Evolutionary conservation across 2,329 filamentous ascomycete species (phyloP), one percentile per base, ranked within the genome.

Genomic region (Ophiosphaerella korrae): DNA sequence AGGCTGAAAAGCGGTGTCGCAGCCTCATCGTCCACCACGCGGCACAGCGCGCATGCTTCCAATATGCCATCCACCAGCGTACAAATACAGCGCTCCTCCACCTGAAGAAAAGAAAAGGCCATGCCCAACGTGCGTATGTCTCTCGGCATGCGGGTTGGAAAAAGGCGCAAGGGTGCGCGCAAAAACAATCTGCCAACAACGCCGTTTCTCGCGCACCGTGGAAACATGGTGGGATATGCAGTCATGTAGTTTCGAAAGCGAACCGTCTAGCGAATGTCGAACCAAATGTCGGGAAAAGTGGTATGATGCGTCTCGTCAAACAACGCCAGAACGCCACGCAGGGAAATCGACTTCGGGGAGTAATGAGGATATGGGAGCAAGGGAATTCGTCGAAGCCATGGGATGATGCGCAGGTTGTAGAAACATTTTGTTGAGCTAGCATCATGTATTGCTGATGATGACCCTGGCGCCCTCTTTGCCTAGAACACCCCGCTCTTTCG

Each of bases 401-500:
- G 18, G 56, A 52, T 54, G 57, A 31, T 34, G 42, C 31, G 50
- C 50, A 48, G 44, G 14, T 40, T 36, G 29, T n/a, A 18, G 29
- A 16, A 13, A 26, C 18, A 21, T 21, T 42, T 45, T 31, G 14
- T 24, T 12, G 29, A 16, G 40, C 41, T 9, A 36, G 23, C 29
- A 47, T 73, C 62, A 75, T 13, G 72, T 73, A 49, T 74, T 75
- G 60, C 73, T 75, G 62, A 80, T 77, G 45, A 80, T 74, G 43
- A 80, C 78, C 60, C 94, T 83, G 9, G 94, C 92, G 13, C 94
- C 94, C 72, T 97, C 92, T 71, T 97, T 97, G 50, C 94, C 94
- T 51, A 99, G 71, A 7, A 99, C 92, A 51, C 94, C 94, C 48
- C 91, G 84, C 76, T 97, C 92, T 73, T 91, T 93, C 23, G 92